Percentiles rank a stretch among this genome's conserved stretches.
Evolutionary conservation across 2,329 filamentous ascomycete genomes (phyloP).

Genomic region (Xylaria sp.): DNA sequence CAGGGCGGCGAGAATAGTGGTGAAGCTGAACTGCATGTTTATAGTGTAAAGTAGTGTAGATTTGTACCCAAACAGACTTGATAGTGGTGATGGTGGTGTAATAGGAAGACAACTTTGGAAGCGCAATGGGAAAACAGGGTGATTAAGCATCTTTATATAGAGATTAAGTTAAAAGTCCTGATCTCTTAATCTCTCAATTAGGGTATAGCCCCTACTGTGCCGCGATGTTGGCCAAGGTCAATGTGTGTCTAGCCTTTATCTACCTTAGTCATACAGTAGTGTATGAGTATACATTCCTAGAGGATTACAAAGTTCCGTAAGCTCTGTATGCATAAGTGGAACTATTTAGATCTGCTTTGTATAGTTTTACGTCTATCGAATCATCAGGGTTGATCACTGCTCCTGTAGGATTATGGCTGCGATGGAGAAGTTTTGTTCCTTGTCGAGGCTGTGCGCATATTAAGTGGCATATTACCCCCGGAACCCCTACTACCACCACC

Average conservation of each 20-base stretch:
- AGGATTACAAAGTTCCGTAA: constrained; percentile 21
- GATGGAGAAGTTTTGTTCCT: constrained; percentile 21
- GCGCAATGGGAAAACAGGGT: constrained; percentile 24
- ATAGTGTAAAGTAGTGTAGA: constrained; percentile 28
- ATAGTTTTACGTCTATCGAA: constrained; percentile 21
- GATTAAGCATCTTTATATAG: constrained; percentile 30
- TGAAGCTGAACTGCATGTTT: constrained; percentile 32
- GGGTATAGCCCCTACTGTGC: constrained; percentile 21
- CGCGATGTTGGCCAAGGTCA: constrained; percentile 19
- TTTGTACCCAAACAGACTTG: constrained; percentile 22
- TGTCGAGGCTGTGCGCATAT: constrained; percentile 20
- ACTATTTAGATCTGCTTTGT: constrained; percentile 13
- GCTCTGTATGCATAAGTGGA: constrained; percentile 17
- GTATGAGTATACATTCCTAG: constrained; percentile 20
- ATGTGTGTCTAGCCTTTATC: constrained; percentile 23
- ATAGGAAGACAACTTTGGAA: constrained; percentile 26
- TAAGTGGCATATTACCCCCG: no score
- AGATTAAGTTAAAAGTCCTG: constrained; percentile 14
- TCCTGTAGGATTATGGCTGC: constrained; percentile 24
- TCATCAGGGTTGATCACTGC: constrained; percentile 12
- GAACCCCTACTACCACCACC: no score
- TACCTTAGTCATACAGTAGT: constrained; percentile 23
- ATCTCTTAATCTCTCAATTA: constrained; percentile 21
- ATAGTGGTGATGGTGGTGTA: constrained; percentile 26
- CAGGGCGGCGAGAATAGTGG: constrained; percentile 30